Evolutionary conservation across 306 rosid genomes (phyloP).

Genomic region (Inga leiocalycina): DNA sequence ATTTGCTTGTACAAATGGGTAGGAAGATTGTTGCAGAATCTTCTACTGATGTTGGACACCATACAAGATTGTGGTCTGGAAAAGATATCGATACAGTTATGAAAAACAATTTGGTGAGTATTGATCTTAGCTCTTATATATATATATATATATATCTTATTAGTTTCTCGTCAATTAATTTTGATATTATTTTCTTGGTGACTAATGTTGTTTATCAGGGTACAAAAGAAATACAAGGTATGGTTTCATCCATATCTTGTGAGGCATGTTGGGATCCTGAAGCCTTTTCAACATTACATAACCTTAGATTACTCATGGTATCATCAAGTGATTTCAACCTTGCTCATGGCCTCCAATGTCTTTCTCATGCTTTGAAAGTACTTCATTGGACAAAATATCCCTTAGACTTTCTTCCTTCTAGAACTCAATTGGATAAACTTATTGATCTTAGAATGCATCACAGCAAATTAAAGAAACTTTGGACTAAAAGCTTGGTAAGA

Average conservation of each 20-base stretch:
- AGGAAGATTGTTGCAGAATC: background rate
- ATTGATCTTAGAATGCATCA: too few species aligned
- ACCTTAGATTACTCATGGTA: background rate
- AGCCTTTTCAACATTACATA: conserved; percentile 10
- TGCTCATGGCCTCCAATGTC: background rate
- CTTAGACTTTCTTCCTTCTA: background rate
- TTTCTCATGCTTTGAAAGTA: conserved; percentile 16
- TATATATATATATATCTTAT: too few species aligned
- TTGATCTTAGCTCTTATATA: background rate
- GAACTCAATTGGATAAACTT: too few species aligned
- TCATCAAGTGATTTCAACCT: background rate
- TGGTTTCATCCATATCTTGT: background rate
- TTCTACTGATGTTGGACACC: background rate
- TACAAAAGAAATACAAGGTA: background rate
- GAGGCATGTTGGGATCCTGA: background rate
- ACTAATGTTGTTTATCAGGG: background rate
- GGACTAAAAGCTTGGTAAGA: too few species aligned
- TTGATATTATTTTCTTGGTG: background rate
- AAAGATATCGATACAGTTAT: background rate
- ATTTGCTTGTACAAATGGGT: conserved; percentile 17
- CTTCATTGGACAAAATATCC: background rate
- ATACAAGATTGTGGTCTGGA: background rate
- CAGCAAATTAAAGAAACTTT: too few species aligned
- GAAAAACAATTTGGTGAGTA: background rate
- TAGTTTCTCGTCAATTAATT: background rate